Evolutionary conservation across 257 asterid genomes (phyloP).

Genomic region (Haberlea rhodopensis): DNA sequence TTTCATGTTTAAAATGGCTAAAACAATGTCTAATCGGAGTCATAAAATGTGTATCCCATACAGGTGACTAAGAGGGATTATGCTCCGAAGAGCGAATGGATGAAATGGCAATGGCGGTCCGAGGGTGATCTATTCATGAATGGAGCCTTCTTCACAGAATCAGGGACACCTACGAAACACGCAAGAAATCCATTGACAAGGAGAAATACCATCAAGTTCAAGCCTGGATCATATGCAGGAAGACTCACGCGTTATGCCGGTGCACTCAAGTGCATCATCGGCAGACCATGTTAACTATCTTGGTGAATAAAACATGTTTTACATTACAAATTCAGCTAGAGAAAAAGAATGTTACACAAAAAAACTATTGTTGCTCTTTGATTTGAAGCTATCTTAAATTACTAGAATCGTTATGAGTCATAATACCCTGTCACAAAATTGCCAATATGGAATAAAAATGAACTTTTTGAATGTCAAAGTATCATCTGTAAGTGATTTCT

Average conservation of each 20-base stretch:
- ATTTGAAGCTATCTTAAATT: too few relatives aligned
- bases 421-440: too few relatives aligned
- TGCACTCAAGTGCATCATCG: constrained; percentile 21
- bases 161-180: constrained; percentile 11
- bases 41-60: too few relatives aligned
- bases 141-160: constrained; percentile 15
- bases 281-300: constrained; percentile 9
- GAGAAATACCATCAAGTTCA: constrained; percentile 12
- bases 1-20: too few relatives aligned
- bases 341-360: too few relatives aligned
- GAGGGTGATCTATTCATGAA: constrained; percentile 14
- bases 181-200: background rate
- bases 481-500: too few relatives aligned
- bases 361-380: too few relatives aligned
- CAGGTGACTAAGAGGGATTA: constrained; percentile 18
- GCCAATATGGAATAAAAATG: too few relatives aligned
- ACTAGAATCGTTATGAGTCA: too few relatives aligned
- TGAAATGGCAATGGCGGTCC: constrained; percentile 20
- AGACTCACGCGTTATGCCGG: constrained; percentile 25
- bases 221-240: constrained; percentile 26
- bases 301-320: background rate
- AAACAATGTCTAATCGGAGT: too few relatives aligned
- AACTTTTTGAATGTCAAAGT: too few relatives aligned
- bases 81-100: constrained; percentile 17
- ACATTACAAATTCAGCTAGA: background rate